Percentiles rank a stretch among this genome's conserved stretches.
Evolutionary conservation across 306 rosid genomes (phyloP).

Genomic region (Begonia fuchsioides): DNA sequence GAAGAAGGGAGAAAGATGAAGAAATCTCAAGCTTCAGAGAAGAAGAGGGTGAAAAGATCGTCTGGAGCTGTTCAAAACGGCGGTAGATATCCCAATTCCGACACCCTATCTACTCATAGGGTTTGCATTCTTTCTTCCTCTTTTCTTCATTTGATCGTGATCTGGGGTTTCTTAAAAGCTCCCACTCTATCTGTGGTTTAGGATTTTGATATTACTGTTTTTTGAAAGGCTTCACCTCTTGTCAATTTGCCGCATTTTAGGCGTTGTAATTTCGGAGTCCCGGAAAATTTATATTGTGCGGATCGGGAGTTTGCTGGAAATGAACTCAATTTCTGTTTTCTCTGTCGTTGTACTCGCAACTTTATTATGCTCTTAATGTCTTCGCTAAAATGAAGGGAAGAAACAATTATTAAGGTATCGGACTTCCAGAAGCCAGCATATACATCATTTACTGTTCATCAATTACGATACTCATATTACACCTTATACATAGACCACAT

Average conservation of each 20-base stretch:
- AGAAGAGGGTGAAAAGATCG: conserved; percentile 83
- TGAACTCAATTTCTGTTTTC: too few relatives aligned
- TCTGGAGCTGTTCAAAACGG: conserved; percentile 49
- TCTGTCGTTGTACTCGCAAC: too few relatives aligned
- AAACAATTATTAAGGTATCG: not conserved
- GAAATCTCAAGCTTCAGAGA: conserved; percentile 82
- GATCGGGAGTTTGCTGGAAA: too few relatives aligned
- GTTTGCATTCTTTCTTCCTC: conserved; percentile 19
- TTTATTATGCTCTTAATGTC: too few relatives aligned
- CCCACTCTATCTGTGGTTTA: not conserved
- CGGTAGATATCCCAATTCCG: conserved; percentile 66
- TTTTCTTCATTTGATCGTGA: conserved; percentile 10
- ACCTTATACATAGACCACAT: too few relatives aligned
- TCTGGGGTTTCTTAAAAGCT: conserved; percentile 24
- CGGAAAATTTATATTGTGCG: too few relatives aligned
- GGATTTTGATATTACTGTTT: not conserved
- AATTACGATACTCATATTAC: too few relatives aligned
- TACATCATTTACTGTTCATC: too few relatives aligned
- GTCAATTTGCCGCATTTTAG: too few relatives aligned
- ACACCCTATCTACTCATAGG: conserved; percentile 50
- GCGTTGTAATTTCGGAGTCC: too few relatives aligned
- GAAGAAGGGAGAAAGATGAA: conserved; percentile 29
- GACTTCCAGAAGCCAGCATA: too few relatives aligned
- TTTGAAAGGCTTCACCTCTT: not conserved
- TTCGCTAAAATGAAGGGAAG: conserved; percentile 3